These are phyloP conservation scores for Carex sylvatica DNA, from an alignment of 202 grass and related monocot genomes.

Conservation along the genomic window DNA sequence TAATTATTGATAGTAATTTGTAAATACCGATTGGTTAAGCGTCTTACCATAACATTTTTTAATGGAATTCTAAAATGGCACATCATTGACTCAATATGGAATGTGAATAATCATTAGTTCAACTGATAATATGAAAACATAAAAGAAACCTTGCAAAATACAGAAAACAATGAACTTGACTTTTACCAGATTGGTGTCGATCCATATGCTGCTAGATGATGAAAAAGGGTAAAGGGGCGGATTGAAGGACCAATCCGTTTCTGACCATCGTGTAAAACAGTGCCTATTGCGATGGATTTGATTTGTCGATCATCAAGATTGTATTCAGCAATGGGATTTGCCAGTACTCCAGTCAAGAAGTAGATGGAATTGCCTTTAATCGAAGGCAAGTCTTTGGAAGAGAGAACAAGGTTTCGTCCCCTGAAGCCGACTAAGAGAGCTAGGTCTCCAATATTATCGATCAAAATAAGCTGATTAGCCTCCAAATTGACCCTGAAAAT, in stretches of 20 bases:
- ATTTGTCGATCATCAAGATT: not conserved
- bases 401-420: not conserved
- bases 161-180: not conserved
- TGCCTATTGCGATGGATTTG: not conserved
- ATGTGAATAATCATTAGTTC: not conserved
- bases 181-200: not conserved
- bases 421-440: slow-evolving; percentile 1
- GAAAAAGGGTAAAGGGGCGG: not conserved
- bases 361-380: not conserved
- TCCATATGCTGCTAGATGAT: not conserved
- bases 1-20: not conserved
- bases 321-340: not conserved
- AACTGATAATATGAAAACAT: not conserved
- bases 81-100: not conserved
- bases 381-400: slow-evolving; percentile 7
- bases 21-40: not conserved
- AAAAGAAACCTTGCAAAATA: not conserved
- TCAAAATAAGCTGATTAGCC: not conserved
- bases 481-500: slow-evolving; percentile 1
- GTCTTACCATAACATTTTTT: not conserved
- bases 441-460: not conserved
- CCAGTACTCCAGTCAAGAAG: not conserved
- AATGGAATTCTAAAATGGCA: not conserved
- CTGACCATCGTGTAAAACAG: not conserved
- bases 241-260: not conserved